A percentile compares a stretch with the other conserved stretches of the same genome.
phyloP scores from a whole-genome alignment of 805 yeast species.

The Candida maesae region DNA sequence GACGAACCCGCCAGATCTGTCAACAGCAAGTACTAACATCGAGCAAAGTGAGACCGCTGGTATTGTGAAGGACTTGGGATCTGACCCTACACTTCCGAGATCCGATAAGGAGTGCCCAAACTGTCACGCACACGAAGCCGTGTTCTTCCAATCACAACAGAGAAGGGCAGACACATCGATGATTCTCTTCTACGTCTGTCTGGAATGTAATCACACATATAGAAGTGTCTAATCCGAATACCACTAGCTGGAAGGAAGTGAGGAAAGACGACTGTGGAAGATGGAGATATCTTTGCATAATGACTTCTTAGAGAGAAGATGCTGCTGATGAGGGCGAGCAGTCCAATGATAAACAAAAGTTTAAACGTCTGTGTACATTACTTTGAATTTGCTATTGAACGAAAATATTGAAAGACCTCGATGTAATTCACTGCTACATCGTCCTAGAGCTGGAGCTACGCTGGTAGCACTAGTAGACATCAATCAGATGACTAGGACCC shows the following conservation, averaged over 20 bases:
- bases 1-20: too few species aligned
- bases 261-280: neutral
- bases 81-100: conserved; percentile 97
- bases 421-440: too few species aligned
- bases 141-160: conserved; percentile 95
- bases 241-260: neutral
- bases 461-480: too few species aligned
- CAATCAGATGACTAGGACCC: too few species aligned
- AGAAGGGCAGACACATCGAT: conserved; percentile 92
- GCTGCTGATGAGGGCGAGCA: neutral
- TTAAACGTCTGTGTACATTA: neutral
- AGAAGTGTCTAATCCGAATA: conserved; percentile 24
- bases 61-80: conserved; percentile 90
- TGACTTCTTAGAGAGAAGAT: neutral
- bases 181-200: conserved; percentile 91
- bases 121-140: conserved; percentile 86
- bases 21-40: conserved; percentile 2
- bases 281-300: neutral
- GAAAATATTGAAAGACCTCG: too few species aligned
- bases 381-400: neutral
- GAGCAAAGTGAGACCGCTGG: conserved; percentile 77
- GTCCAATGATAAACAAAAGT: neutral
- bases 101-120: conserved; percentile 91
- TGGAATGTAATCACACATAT: conserved; percentile 73
- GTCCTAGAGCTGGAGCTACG: too few species aligned